Base-by-base conservation (phyloP, 768 basidiomycete species). In the Serendipita vermifera region DNA sequence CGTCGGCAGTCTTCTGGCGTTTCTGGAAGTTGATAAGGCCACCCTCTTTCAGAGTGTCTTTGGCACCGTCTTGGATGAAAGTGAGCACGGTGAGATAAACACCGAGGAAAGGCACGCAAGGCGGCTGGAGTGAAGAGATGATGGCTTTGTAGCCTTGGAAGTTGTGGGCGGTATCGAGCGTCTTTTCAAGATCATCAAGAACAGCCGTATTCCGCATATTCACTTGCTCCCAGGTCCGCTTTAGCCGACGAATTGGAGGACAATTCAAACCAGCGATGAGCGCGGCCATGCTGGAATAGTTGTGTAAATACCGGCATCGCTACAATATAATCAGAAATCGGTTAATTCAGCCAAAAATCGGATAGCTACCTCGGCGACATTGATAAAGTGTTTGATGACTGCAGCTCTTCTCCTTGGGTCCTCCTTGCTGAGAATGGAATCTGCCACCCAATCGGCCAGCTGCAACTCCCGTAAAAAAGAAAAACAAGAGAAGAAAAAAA, bases 31-130 rank as follows among this genome's bases (percentile, higher is more conserved):
- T 97, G 70, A 98, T 83, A 60, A 94, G 72, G n/a, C 46, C 46
- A 7, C 46, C 46, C 11, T 51, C 46, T 56, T 79, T 77, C 7
- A 96, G 73, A 62, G 76, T 80, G 71, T 98, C 89, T 53, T 85
- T 84, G 64, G 89, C 91, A 6, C 94, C 96, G 62, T 97, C 96
- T 69, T 96, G 90, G 66, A 96, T 94, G 69, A 98, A 97, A n/a
- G 92, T 93, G 59, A 98, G 74, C 5, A 87, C 89, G 4, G 94
- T 93, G 26, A 99, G 79, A 73, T 94, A 97, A 55, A 97, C 87
- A 64, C 96, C 94, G 96, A 62, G 0, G n/a, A 58, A 7, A 14
- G 41, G 41, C 20, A 46, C 14, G 20, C 14, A 36, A 0, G 55
- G 39, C 55, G 57, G 27, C n/a, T 31, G n/a, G 27, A n/a, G 14